phyloP scores from a whole-genome alignment of 352 stramenopile species.

The Phytophthora pistaciae region DNA sequence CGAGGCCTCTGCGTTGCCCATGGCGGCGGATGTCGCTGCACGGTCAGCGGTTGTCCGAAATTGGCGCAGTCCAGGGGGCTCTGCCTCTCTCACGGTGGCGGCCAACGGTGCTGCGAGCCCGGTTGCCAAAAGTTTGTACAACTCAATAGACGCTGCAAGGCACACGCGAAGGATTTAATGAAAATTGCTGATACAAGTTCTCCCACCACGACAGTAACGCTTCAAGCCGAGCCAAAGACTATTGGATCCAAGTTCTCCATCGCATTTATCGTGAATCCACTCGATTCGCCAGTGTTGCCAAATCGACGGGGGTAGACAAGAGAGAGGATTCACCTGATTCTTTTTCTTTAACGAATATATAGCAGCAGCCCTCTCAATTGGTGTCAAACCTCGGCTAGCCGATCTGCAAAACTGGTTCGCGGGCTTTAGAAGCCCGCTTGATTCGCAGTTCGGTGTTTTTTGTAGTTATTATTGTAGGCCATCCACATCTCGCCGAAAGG shows the following conservation, averaged over 20 bases:
- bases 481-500: too few relatives aligned
- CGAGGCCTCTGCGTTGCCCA: slow-evolving; percentile 74
- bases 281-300: not conserved
- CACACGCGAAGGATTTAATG: slow-evolving; percentile 54
- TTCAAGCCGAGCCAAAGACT: not conserved
- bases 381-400: too few relatives aligned
- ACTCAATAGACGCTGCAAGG: slow-evolving; percentile 70
- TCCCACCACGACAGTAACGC: not conserved
- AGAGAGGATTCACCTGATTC: too few relatives aligned
- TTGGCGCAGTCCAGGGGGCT: slow-evolving; percentile 69
- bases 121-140: slow-evolving; percentile 79
- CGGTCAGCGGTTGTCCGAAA: slow-evolving; percentile 60
- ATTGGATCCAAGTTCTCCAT: not conserved
- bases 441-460: too few relatives aligned
- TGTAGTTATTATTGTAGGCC: too few relatives aligned
- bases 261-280: not conserved
- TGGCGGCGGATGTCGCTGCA: slow-evolving; percentile 65
- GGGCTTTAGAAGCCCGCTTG: too few relatives aligned
- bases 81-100: slow-evolving; percentile 73
- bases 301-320: too few relatives aligned
- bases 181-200: not conserved
- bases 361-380: too few relatives aligned
- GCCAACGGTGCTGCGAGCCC: slow-evolving; percentile 55
- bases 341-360: too few relatives aligned
- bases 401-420: too few relatives aligned